These are phyloP conservation scores for Pseudogymnoascus sp. DNA, from an alignment of 2,329 filamentous ascomycete species.

Conservation along the genomic window DNA sequence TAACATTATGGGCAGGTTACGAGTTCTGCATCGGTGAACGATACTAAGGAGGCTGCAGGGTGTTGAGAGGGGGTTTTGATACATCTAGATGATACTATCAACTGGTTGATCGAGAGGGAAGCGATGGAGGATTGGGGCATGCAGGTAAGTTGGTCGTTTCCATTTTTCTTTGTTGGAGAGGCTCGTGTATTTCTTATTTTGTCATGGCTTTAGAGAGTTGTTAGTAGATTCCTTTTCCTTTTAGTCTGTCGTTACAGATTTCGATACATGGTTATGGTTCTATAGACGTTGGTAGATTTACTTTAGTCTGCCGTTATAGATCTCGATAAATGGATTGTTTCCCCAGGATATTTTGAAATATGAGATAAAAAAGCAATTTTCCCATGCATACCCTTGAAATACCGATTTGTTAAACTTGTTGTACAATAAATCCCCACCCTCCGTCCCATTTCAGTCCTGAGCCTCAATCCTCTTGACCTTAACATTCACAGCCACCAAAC, in stretches of 20 bases:
- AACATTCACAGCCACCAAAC: conserved; percentile 26
- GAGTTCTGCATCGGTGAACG: background rate
- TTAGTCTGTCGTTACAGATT: background rate
- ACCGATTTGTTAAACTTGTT: background rate
- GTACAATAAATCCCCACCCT: background rate
- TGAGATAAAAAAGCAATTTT: background rate
- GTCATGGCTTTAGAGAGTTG: background rate
- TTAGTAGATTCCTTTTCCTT: background rate
- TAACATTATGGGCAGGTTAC: background rate
- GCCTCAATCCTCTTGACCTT: conserved; percentile 7
- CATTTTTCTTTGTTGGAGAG: background rate
- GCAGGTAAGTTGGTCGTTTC: background rate
- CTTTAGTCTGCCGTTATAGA: background rate
- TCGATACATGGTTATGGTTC: background rate
- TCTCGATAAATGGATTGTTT: background rate
- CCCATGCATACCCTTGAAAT: background rate
- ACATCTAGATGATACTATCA: background rate
- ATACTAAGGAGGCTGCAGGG: background rate
- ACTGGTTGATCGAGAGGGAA: background rate
- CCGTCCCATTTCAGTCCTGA: background rate
- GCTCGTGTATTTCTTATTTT: too few relatives aligned
- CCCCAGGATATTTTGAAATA: background rate
- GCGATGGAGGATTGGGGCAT: background rate
- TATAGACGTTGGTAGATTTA: background rate
- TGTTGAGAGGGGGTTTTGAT: background rate